phyloP scores from a whole-genome alignment of 2,329 filamentous ascomycete species.

The Cordyceps tenuipes region DNA sequence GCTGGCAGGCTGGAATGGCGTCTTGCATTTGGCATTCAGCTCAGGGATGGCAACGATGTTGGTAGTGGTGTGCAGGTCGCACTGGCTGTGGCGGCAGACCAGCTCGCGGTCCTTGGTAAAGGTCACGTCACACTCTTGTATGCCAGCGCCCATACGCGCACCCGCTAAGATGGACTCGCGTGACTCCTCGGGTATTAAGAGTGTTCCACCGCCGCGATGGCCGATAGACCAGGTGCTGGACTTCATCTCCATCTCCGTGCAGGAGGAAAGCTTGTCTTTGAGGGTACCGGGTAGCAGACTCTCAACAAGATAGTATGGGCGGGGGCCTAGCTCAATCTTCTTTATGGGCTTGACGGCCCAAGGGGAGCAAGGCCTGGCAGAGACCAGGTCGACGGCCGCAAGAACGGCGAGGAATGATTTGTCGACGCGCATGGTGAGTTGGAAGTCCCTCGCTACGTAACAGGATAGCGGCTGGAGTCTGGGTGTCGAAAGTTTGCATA shows the following conservation, averaged over 20 bases:
- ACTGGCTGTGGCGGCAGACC: conserved; percentile 61
- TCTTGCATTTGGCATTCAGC: conserved; percentile 55
- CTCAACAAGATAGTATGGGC: conserved; percentile 56
- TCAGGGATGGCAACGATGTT: conserved; percentile 55
- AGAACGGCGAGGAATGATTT: conserved; percentile 23
- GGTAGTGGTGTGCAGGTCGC: conserved; percentile 61
- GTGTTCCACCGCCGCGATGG: conserved; percentile 53
- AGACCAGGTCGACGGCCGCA: conserved; percentile 20
- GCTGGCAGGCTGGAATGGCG: conserved; percentile 49
- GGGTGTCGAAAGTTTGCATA: not conserved
- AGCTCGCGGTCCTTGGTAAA: conserved; percentile 58
- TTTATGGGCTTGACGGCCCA: conserved; percentile 28
- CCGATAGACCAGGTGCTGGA: conserved; percentile 50
- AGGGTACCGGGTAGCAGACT: conserved; percentile 52
- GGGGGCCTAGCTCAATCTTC: conserved; percentile 51
- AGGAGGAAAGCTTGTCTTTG: conserved; percentile 51
- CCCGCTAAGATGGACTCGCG: conserved; percentile 51
- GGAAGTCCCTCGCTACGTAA: not conserved
- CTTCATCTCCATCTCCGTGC: conserved; percentile 44
- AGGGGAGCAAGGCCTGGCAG: conserved; percentile 20
- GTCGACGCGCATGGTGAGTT: conserved; percentile 25
- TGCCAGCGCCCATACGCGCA: conserved; percentile 57
- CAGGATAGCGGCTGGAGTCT: not conserved
- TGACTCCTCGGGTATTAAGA: conserved; percentile 59
- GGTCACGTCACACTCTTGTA: conserved; percentile 59